Evolutionary conservation across 345 rosid species (phyloP), one percentile per base, ranked within the genome.

Genomic region (Crucihimalaya himalaica): DNA sequence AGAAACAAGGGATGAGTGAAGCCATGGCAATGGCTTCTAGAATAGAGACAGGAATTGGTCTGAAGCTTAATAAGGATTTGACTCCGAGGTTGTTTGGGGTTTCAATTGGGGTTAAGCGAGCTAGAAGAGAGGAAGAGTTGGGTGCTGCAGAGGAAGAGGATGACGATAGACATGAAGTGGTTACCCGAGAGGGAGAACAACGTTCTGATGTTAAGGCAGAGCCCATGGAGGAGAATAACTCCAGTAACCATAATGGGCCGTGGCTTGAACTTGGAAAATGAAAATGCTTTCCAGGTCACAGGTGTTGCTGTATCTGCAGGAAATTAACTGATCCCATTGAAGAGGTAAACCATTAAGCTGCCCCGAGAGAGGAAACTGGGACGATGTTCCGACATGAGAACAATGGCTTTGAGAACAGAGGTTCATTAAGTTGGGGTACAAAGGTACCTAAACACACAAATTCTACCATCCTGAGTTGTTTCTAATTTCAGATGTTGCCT

Each of bases 21-120:
- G 73, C 68, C 8, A 78, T 66, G 18, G 46, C 68, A 2, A 52
- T 45, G 70, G 72, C 15, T 50, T 56, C 69, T 40, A 47, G 18
- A 16, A 1, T 45, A 18, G 78, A 70, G 0, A 47, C 37, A 6
- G 64, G 74, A 64, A 45, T 83, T 55, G 27, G 72, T 65, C 5
- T 63, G 52, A 63, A 48, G 53, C 72, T 70, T 2, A 73, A 43
- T 8, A 83, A 71, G 51, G 85, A 76, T 43, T 21, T 81, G 70
- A 81, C 80, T 1, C 96, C 97, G 9, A 84, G 84, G 79, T 61
- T 94, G 71, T 94, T 94, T 54, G 98, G 98, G 45, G 97, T 94
- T 13, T 82, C 92, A 0, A 89, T 94, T 4, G 97, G 98, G 47
- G 61, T 69, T 8, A 94, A 94, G 76, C 87, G 98, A 71, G 72